Base-by-base conservation (phyloP, 306 rosid species). In the Fragaria iinumae region DNA sequence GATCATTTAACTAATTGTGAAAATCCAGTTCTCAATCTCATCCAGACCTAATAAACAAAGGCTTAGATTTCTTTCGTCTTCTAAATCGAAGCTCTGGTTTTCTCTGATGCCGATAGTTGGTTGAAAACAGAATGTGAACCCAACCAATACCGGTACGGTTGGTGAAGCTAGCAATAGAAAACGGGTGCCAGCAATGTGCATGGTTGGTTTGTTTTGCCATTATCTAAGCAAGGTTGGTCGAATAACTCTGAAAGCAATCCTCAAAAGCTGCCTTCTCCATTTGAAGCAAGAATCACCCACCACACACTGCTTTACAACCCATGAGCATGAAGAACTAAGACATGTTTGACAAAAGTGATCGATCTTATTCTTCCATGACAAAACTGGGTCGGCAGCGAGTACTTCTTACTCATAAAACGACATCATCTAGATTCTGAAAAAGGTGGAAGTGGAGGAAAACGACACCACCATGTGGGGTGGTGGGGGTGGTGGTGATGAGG, bases 391-490 rank as follows among this genome's bases (percentile, higher is more conserved):
- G 65, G 65, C 36, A 59, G 29, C 13, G 13, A 55, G 29, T 21
- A n/a, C 29, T 55, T 52, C 20, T 32, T 59, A 59, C 32, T 59
- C 5, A 32, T 59, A 25, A 57, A 59, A 59, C 65, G 17, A 25
- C 65, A 11, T 59, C 65, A 59, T 23, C 59, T 23, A 0, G 8
- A 62, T 29, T 62, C 41, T 62, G 39, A 27, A 25, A 60, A 27
- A 27, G 34, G 62, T 5, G 27, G 62, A n/a, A n/a, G 36, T 12
- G 38, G 41, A 45, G 39, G 66, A 50, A 11, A 32, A 29, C 74
- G 83, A 16, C 80, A 81, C 45, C 45, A 78, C 83, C 85, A 78
- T 72, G 80, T 77, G 77, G 66, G 53, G 20, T 43, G 62, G 27
- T 7, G 27, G 62, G 66, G 53, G 20, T 43, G 62, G 27, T 7